A percentile compares a stretch with the other conserved stretches of the same genome.
phyloP scores from a whole-genome alignment of 106 monocot species.

The Phalaenopsis aphrodite region DNA sequence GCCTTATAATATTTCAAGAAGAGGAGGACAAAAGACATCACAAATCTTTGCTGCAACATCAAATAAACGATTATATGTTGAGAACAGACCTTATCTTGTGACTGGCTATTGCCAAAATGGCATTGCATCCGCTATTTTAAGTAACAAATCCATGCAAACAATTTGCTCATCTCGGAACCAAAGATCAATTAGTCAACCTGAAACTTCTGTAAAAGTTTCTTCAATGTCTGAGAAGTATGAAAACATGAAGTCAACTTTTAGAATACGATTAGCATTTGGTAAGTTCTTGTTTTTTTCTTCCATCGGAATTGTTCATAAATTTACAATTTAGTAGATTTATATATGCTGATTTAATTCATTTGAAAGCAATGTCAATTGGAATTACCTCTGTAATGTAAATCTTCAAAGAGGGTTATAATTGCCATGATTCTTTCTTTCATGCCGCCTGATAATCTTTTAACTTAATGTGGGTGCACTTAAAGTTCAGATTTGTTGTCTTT shows the following conservation, averaged over 20 bases:
- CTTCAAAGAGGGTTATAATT: not conserved
- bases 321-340: not conserved
- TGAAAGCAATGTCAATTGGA: not conserved
- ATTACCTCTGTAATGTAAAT: not conserved
- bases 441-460: too few relatives aligned
- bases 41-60: slow-evolving; percentile 78
- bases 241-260: slow-evolving; percentile 71
- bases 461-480: not conserved
- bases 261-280: slow-evolving; percentile 89
- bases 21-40: slow-evolving; percentile 82
- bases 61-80: slow-evolving; percentile 69
- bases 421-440: not conserved
- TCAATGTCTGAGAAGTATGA: slow-evolving; percentile 61
- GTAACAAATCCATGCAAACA: slow-evolving; percentile 20
- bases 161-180: slow-evolving; percentile 8
- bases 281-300: slow-evolving; percentile 18
- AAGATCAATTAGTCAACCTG: slow-evolving; percentile 19
- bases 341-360: not conserved
- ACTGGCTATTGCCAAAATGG: slow-evolving; percentile 55
- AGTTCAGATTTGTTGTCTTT: not conserved
- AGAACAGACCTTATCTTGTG: slow-evolving; percentile 78
- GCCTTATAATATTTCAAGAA: slow-evolving; percentile 68
- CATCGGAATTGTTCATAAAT: not conserved
- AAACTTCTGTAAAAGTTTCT: slow-evolving; percentile 27
- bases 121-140: slow-evolving; percentile 7